A percentile compares a stretch with the other conserved stretches of the same genome.
These are phyloP conservation scores for Dactylella cylindrospora DNA, from an alignment of 2,329 filamentous ascomycete genomes.

Conservation along the genomic window DNA sequence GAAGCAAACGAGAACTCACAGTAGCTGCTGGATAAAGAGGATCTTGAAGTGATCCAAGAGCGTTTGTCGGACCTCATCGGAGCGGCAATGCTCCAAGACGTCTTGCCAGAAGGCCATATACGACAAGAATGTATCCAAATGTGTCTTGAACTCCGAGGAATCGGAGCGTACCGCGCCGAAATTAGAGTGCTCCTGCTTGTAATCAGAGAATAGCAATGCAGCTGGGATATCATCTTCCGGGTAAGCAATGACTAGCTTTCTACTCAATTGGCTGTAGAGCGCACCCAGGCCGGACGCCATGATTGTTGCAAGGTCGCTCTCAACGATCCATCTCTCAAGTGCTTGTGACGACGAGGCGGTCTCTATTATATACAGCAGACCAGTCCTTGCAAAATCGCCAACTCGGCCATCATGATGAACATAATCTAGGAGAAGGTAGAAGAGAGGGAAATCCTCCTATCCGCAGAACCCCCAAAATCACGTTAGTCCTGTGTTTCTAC, in stretches of 20 bases:
- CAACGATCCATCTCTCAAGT: conserved; percentile 93
- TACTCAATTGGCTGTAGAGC: conserved; percentile 68
- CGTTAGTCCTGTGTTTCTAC: too few species aligned
- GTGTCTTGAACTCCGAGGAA: conserved; percentile 74
- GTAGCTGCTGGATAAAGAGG: conserved; percentile 87
- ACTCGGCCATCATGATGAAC: conserved; percentile 94
- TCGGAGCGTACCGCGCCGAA: conserved; percentile 67
- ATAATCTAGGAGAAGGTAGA: conserved; percentile 93
- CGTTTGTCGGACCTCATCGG: conserved; percentile 86
- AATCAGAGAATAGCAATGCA: conserved; percentile 86
- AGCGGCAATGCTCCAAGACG: conserved; percentile 91
- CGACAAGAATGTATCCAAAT: conserved; percentile 89
- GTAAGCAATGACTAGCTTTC: conserved; percentile 79
- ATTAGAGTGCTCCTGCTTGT: conserved; percentile 62
- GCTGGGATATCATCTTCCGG: conserved; percentile 74
- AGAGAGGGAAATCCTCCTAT: conserved; percentile 86
- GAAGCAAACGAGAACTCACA: conserved; percentile 61
- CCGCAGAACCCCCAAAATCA: not conserved
- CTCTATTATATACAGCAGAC: conserved; percentile 92
- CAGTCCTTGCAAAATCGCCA: conserved; percentile 93
- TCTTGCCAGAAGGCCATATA: conserved; percentile 98
- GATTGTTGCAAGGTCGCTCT: conserved; percentile 90
- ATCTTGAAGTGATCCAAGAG: conserved; percentile 96
- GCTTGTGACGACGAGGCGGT: conserved; percentile 78
- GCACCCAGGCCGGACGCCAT: conserved; percentile 95